Conservation (phyloP, 176 grass and related monocot genomes). For the Zea luxurians region DNA sequence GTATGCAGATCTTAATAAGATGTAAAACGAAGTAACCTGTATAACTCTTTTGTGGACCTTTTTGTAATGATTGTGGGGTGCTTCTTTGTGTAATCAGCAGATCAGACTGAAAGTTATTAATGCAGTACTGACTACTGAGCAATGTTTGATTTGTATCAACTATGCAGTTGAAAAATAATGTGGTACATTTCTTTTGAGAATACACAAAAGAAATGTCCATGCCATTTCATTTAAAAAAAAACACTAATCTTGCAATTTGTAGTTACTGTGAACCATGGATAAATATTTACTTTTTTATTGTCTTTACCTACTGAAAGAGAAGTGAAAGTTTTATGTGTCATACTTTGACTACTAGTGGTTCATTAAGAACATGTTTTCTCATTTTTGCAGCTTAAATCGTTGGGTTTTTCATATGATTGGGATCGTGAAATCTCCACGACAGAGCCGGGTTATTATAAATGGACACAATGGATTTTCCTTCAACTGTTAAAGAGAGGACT, state of each 20-base stretch:
- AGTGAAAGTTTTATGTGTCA: neutral
- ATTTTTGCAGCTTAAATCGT: slow-evolving; percentile 71
- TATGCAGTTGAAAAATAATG: neutral
- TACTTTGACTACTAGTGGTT: slow-evolving; percentile 1
- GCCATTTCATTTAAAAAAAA: neutral
- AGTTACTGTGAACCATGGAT: neutral
- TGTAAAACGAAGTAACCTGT: neutral
- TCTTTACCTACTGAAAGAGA: neutral
- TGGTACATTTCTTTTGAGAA: neutral
- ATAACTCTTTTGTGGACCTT: neutral
- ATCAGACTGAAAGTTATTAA: slow-evolving; percentile 7
- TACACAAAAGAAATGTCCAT: neutral
- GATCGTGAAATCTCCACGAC: slow-evolving; percentile 93
- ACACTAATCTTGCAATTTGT: slow-evolving; percentile 8
- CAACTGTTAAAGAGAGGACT: slow-evolving; percentile 90
- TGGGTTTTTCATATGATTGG: slow-evolving; percentile 99
- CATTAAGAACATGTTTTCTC: slow-evolving; percentile 23
- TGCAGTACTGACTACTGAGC: neutral
- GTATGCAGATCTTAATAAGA: neutral
- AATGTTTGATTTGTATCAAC: neutral
- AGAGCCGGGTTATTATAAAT: slow-evolving; percentile 92
- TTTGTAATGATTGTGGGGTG: neutral
- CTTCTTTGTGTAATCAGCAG: slow-evolving; percentile 23
- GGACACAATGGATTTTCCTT: slow-evolving; percentile 99
- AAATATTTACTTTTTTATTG: neutral